Base-by-base conservation (phyloP, 495 filamentous ascomycete genomes). In the Talaromyces wortmannii region DNA sequence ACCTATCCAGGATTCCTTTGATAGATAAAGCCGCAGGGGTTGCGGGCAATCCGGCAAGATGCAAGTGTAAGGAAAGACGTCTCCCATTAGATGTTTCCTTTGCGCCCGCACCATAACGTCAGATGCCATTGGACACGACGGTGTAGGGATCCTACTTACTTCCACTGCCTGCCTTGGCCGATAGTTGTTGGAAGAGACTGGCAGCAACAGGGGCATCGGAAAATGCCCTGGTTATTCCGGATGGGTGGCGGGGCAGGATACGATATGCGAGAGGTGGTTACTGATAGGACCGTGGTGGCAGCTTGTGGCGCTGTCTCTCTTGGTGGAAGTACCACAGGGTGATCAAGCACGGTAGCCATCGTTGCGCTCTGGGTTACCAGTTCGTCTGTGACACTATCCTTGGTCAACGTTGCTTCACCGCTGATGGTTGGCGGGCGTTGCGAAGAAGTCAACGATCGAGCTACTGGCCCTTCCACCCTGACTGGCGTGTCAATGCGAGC, bases 41-140 rank as follows among this genome's bases (percentile, higher is more conserved):
- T 51, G 18, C 16, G 52, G 52, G 30, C 57, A 59, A 29, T 47
- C 57, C 3, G 30, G 16, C 7, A 59, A 43, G 42, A 59, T 50
- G 42, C 57, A 59, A 5, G 57, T 59, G 31, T 55, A 59, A 6
- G 57, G 57, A 42, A 50, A 7, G 30, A 59, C 15, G n/a, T 59
- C 57, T 33, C 11, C 30, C 8, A 36, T 6, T 3, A 59, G 32
- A 47, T 59, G 57, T 36, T 55, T 59, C 18, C 52, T 59, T 48
- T n/a, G n/a, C n/a, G 23, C 23, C 23, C 23, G 23, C n/a, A 15
- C 4, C n/a, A 2, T 43, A 43, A 11, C 11, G n/a, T 43, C n/a
- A 43, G 40, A 11, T 15, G 5, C 5, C 11, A 43, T 43, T 43
- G n/a, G 10, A 43, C 10, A 43, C 40, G 40, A 11, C 40, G 5